Base-by-base conservation (phyloP, 345 rosid species). In the Microthlaspi erraticum region DNA sequence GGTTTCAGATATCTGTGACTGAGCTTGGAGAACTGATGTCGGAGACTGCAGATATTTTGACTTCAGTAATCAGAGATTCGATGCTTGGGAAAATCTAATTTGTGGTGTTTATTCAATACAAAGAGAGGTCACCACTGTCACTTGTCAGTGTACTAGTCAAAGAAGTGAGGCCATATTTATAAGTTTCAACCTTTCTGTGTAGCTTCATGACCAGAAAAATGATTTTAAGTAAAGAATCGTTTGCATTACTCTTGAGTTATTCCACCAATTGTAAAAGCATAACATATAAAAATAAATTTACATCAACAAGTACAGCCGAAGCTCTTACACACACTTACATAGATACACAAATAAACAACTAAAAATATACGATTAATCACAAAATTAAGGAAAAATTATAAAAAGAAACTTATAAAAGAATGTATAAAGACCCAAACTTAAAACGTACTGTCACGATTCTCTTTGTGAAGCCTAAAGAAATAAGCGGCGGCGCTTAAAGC, bases 391-490 rank as follows among this genome's bases (percentile, higher is more conserved):
- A 81, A 7, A 55, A 56, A 29, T 17, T 1, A 10, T 10, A 14
- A 43, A 41, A 7, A 42, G 3, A 52, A 49, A 7, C 5, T 3
- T 9, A n/a, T 8, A 34, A 19, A 42, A 45, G 26, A 32, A 32
- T 18, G 10, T 32, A n/a, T n/a, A 16, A 2, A 2, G 13, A 17
- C 10, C 8, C 11, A 17, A 51, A 19, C 29, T n/a, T 41, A 74
- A 50, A 2, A 4, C 0, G 38, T 19, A 69, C 37, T 45, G 1
- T 36, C 1, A 18, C 64, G 74, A 46, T 75, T 69, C 70, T 75
- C 74, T 48, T 55, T 75, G 53, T 68, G 69, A 68, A 75, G 65
- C 64, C 60, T 54, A 38, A 3, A 54, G 66, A 75, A 62, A 48
- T 75, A 75, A 62, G 79, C 70, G 5, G 70, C 59, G 38, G 23